Percentiles rank a stretch among this genome's conserved stretches.
Evolutionary conservation across 1,284 basidiomycete genomes (phyloP).

Genomic region (Paramarasmius palmivorus): DNA sequence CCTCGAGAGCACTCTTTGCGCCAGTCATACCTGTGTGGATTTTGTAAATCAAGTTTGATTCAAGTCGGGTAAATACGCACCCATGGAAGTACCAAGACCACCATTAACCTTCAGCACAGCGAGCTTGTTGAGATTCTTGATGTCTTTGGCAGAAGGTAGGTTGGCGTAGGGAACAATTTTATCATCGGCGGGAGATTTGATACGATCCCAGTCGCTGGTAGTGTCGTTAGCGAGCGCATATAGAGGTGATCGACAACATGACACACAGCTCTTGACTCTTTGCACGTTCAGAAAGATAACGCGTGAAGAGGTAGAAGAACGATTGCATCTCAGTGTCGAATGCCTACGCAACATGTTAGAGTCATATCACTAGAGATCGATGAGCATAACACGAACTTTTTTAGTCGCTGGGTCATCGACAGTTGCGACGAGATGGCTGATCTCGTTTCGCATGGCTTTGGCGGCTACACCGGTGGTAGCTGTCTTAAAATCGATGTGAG

Average conservation of each 20-base stretch:
- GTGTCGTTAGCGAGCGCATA: slow-evolving; percentile 7
- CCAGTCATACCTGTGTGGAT: slow-evolving; percentile 80
- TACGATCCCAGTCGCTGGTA: slow-evolving; percentile 92
- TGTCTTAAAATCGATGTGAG: slow-evolving; percentile 92
- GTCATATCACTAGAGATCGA: slow-evolving; percentile 8
- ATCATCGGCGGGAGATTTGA: slow-evolving; percentile 92
- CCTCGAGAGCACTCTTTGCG: slow-evolving; percentile 89
- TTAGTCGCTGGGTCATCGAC: slow-evolving; percentile 79
- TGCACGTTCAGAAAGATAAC: slow-evolving; percentile 94
- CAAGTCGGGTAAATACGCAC: slow-evolving; percentile 37
- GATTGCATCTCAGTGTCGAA: slow-evolving; percentile 99
- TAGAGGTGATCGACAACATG: slow-evolving; percentile 15
- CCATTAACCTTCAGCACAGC: slow-evolving; percentile 99
- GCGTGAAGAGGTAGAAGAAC: slow-evolving; percentile 99
- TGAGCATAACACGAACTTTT: slow-evolving; percentile 56
- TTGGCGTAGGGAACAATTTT: slow-evolving; percentile 90
- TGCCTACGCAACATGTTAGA: slow-evolving; percentile 50
- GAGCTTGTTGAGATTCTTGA: slow-evolving; percentile 85
- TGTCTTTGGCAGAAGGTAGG: slow-evolving; percentile 64
- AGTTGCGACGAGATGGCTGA: slow-evolving; percentile 88
- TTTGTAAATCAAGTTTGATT: slow-evolving; percentile 5
- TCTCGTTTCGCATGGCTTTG: slow-evolving; percentile 98
- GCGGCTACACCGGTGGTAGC: slow-evolving; percentile 97
- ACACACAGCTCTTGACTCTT: slow-evolving; percentile 93
- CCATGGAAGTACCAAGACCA: slow-evolving; percentile 98